Evolutionary conservation across 176 grass and related monocot genomes (phyloP).

Genomic region (Cenchrus fungigraminus): DNA sequence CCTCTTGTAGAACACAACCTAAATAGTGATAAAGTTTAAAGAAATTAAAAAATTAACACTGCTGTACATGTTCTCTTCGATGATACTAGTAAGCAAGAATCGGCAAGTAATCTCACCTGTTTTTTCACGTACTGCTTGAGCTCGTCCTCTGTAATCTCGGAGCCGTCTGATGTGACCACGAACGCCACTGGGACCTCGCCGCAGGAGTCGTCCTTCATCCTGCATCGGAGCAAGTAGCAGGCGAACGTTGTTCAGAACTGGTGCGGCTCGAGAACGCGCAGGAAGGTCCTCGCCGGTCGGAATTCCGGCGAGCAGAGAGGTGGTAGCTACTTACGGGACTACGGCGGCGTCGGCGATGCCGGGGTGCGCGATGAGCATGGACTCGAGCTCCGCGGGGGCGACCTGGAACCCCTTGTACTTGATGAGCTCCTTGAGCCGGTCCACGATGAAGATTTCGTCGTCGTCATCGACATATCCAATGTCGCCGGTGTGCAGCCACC

Average conservation of each 20-base stretch:
- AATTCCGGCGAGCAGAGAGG: not conserved
- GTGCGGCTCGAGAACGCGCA: not conserved
- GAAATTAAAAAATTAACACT: not conserved
- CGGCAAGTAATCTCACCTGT: constrained; percentile 42
- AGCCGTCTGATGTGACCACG: constrained; percentile 47
- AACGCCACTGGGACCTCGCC: constrained; percentile 85
- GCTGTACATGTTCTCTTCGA: not conserved
- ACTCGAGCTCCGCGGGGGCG: constrained; percentile 84
- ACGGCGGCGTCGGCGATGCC: constrained; percentile 72
- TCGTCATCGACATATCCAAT: constrained; percentile 81
- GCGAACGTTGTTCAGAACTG: not conserved
- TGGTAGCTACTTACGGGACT: constrained; percentile 57
- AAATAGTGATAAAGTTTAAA: not conserved
- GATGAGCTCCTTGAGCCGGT: constrained; percentile 94
- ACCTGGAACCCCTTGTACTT: constrained; percentile 96
- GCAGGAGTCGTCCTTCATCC: constrained; percentile 74
- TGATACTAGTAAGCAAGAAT: not conserved
- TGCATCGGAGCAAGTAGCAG: not conserved
- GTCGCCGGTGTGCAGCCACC: constrained; percentile 96
- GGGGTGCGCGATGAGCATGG: constrained; percentile 73
- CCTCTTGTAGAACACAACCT: constrained; percentile 96
- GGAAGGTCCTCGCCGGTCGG: not conserved
- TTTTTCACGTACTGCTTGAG: constrained; percentile 84
- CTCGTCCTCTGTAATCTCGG: constrained; percentile 67
- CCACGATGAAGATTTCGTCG: constrained; percentile 93